A percentile compares a stretch with the other conserved stretches of the same genome.
Evolutionary conservation across 148 eudicot genomes (phyloP).

Genomic region (Hydrangea macrophylla): DNA sequence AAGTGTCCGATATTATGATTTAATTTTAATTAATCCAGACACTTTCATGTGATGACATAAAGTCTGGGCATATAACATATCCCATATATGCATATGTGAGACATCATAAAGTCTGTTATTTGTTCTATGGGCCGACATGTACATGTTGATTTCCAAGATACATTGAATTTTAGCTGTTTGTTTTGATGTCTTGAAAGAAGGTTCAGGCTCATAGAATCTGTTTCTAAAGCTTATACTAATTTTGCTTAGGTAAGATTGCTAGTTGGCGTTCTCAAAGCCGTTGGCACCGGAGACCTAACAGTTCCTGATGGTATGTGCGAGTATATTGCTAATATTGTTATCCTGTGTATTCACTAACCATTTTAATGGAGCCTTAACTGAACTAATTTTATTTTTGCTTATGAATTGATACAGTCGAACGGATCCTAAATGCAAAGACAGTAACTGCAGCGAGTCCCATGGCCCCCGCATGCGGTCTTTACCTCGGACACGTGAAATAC

Average conservation of each 20-base stretch:
- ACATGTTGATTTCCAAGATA: too few relatives aligned
- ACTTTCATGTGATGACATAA: too few relatives aligned
- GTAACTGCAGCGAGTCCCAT: conserved; percentile 81
- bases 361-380: not conserved
- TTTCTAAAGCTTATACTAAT: not conserved
- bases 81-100: too few relatives aligned
- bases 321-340: not conserved
- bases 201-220: not conserved
- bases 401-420: conserved; percentile 47
- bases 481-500: conserved; percentile 80
- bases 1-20: too few relatives aligned
- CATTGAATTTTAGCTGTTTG: conserved; percentile 1
- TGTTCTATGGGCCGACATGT: too few relatives aligned
- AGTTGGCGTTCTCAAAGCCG: conserved; percentile 82
- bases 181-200: not conserved
- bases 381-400: not conserved
- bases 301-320: conserved; percentile 56
- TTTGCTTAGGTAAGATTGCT: conserved; percentile 78
- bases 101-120: too few relatives aligned
- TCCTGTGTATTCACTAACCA: not conserved
- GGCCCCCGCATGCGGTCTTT: conserved; percentile 96
- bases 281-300: conserved; percentile 77
- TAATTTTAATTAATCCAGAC: too few relatives aligned
- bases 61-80: too few relatives aligned
- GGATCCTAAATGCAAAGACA: conserved; percentile 69